Conservation (phyloP, 257 asterid species). For the Solanum etuberosum region DNA sequence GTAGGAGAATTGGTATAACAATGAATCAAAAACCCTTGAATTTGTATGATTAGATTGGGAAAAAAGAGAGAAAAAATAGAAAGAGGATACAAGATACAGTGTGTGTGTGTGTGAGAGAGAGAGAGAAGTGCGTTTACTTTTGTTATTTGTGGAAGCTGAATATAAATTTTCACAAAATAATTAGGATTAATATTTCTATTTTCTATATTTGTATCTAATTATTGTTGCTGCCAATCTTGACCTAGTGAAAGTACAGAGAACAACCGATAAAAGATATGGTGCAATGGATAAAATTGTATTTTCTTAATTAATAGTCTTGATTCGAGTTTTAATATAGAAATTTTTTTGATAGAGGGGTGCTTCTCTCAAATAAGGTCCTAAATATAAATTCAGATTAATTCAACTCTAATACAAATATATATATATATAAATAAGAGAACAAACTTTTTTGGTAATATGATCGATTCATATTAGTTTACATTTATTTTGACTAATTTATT, state of each 20-base stretch:
- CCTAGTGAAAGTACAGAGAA: not conserved
- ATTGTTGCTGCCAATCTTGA: not conserved
- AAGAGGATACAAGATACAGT: not conserved
- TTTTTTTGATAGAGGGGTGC: too few relatives aligned
- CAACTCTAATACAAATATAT: too few relatives aligned
- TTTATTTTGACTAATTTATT: not conserved
- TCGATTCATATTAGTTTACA: not conserved
- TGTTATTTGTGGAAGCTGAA: not conserved
- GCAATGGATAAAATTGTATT: rapidly evolving
- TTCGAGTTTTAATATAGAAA: too few relatives aligned
- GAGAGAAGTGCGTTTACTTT: not conserved
- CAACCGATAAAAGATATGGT: too few relatives aligned
- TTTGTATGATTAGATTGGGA: conserved; percentile 9
- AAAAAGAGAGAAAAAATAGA: not conserved
- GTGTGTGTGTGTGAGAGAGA: not conserved
- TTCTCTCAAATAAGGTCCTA: too few relatives aligned
- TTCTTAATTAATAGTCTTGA: too few relatives aligned
- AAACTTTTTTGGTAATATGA: not conserved
- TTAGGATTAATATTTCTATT: not conserved
- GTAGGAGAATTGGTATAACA: not conserved
- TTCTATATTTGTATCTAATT: not conserved
- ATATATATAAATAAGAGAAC: too few relatives aligned
- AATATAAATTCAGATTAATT: rapidly evolving
- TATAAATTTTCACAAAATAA: not conserved
- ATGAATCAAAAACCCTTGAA: conserved; percentile 4